phyloP scores from a whole-genome alignment of 2,329 filamentous ascomycete species.

The Fonsecaea nubica region DNA sequence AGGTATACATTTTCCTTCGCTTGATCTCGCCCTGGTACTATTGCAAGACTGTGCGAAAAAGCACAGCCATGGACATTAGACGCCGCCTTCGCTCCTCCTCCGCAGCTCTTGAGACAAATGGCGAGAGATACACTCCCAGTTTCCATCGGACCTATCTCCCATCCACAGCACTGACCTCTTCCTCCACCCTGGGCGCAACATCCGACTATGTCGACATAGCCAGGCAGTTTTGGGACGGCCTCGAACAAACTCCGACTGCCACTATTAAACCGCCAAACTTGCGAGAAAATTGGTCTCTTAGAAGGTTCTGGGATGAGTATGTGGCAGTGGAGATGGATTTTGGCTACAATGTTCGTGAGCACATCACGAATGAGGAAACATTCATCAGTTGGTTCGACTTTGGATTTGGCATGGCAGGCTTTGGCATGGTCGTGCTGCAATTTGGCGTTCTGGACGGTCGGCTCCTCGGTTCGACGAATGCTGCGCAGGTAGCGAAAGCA shows the following conservation, averaged over 20 bases:
- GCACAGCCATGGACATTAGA: neutral
- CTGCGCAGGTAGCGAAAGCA: conserved; percentile 15
- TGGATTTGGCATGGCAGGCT: conserved; percentile 21
- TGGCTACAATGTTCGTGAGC: conserved; percentile 6
- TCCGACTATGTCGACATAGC: neutral
- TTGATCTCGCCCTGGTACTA: neutral
- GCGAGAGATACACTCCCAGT: neutral
- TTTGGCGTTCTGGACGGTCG: conserved; percentile 11
- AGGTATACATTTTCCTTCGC: neutral
- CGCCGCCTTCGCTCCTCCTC: conserved; percentile 2
- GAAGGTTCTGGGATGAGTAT: conserved; percentile 14
- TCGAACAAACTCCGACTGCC: neutral
- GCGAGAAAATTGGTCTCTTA: neutral
- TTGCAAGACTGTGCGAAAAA: neutral
- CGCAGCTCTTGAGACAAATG: neutral
- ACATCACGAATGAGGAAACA: conserved; percentile 32
- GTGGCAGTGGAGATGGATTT: conserved; percentile 14
- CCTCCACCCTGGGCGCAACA: neutral
- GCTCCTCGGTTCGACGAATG: conserved; percentile 14
- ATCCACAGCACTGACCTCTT: neutral
- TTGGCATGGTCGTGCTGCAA: conserved; percentile 30
- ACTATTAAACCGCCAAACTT: neutral
- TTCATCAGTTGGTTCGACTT: conserved; percentile 30
- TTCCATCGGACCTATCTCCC: neutral
- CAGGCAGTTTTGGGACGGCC: neutral